phyloP scores from a whole-genome alignment of 139 green algal genomes.

The Nannochloris sp. region DNA sequence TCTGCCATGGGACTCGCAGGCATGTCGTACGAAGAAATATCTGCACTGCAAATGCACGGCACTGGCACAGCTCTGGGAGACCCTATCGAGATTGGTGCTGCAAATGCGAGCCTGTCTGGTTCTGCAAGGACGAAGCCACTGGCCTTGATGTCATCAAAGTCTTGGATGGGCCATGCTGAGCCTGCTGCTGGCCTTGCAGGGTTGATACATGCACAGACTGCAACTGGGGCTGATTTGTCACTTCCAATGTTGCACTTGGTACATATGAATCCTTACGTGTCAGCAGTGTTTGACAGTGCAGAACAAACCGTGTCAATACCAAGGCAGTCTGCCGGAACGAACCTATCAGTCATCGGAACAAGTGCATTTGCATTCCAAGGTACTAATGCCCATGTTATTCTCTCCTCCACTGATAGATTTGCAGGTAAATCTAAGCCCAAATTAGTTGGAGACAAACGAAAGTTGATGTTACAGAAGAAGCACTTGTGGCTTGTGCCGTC shows the following conservation, averaged over 20 bases:
- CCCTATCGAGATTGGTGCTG: slow-evolving; percentile 76
- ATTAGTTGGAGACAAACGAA: neutral
- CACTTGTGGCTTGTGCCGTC: slow-evolving; percentile 24
- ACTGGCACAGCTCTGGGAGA: slow-evolving; percentile 83
- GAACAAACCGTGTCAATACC: neutral
- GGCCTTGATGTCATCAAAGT: slow-evolving; percentile 59
- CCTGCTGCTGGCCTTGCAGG: slow-evolving; percentile 59
- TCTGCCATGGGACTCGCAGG: slow-evolving; percentile 21
- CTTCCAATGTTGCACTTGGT: slow-evolving; percentile 32
- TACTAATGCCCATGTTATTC: slow-evolving; percentile 31
- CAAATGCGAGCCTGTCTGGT: slow-evolving; percentile 7
- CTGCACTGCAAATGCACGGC: slow-evolving; percentile 52
- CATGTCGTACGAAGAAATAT: slow-evolving; percentile 8
- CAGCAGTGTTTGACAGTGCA: slow-evolving; percentile 11
- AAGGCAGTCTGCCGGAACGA: neutral
- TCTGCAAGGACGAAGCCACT: slow-evolving; percentile 16
- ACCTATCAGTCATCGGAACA: neutral
- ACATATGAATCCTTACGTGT: slow-evolving; percentile 32
- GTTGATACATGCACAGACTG: slow-evolving; percentile 22
- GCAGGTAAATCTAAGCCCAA: neutral
- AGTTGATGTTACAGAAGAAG: slow-evolving; percentile 8
- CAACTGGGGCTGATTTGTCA: neutral
- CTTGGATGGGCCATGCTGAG: slow-evolving; percentile 65
- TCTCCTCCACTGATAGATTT: neutral
- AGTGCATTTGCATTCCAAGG: slow-evolving; percentile 38